These are phyloP conservation scores for Fusarium azukiicola DNA, from an alignment of 2,329 filamentous ascomycete species.

Conservation along the genomic window DNA sequence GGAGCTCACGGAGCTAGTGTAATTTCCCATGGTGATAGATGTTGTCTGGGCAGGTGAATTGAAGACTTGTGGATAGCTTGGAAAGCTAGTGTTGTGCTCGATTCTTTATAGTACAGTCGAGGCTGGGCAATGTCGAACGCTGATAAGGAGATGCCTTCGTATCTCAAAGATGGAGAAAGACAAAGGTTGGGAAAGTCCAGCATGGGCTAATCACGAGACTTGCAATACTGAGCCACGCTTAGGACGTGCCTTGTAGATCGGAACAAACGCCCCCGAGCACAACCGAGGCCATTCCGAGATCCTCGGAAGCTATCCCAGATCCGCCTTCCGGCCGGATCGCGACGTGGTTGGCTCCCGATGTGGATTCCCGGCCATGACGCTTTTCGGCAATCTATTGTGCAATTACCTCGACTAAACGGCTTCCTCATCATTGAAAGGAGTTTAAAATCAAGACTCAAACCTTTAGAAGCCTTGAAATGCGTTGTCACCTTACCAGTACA, in stretches of 20 bases:
- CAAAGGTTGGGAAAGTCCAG: not conserved
- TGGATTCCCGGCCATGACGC: not conserved
- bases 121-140: not conserved
- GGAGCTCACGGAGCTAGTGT: slow-evolving; percentile 24
- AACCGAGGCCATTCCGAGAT: slow-evolving; percentile 14
- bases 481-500: slow-evolving; percentile 22
- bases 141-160: not conserved
- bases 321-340: slow-evolving; percentile 49
- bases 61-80: too few species aligned
- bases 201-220: not conserved
- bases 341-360: slow-evolving; percentile 40
- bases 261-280: slow-evolving; percentile 2
- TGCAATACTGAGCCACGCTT: not conserved
- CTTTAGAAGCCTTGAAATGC: slow-evolving; percentile 18
- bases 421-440: not conserved
- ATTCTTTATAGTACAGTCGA: not conserved
- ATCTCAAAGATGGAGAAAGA: not conserved
- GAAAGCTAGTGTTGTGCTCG: not conserved
- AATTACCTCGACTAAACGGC: slow-evolving; percentile 19
- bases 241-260: slow-evolving; percentile 12
- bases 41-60: not conserved
- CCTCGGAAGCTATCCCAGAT: not conserved
- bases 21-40: slow-evolving; percentile 37
- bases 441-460: slow-evolving; percentile 25
- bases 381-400: not conserved